phyloP scores from a whole-genome alignment of 169 alveolate genomes.

The Cryptosporidium sp. region DNA sequence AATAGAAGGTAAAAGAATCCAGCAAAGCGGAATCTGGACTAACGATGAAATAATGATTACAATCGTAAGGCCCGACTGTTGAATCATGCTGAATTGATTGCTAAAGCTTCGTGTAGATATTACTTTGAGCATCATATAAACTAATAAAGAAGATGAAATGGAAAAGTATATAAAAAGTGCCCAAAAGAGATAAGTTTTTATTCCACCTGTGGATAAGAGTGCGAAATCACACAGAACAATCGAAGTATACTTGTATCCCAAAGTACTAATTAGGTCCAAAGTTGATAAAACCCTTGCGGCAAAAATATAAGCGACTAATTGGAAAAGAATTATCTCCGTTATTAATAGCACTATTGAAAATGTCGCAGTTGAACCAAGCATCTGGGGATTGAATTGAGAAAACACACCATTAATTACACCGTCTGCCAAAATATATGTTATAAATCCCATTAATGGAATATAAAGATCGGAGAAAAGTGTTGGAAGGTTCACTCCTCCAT shows the following conservation, averaged over 20 bases:
- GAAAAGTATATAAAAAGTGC: constrained; percentile 41
- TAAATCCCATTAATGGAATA: constrained; percentile 67
- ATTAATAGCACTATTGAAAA: constrained; percentile 50
- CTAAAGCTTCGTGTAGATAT: constrained; percentile 24
- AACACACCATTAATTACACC: constrained; percentile 69
- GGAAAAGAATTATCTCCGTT: constrained; percentile 42
- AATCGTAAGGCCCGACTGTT: constrained; percentile 58
- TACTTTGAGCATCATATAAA: constrained; percentile 59
- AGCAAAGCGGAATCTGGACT: constrained; percentile 59
- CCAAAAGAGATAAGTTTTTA: constrained; percentile 50
- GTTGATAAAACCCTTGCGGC: constrained; percentile 61
- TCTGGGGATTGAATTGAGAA: constrained; percentile 68
- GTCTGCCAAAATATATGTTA: constrained; percentile 68
- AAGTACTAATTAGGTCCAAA: constrained; percentile 32
- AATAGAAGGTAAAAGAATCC: constrained; percentile 72
- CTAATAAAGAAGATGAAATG: constrained; percentile 41
- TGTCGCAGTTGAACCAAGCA: constrained; percentile 73
- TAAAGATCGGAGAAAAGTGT: constrained; percentile 67
- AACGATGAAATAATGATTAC: constrained; percentile 35
- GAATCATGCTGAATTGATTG: constrained; percentile 45
- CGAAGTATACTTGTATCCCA: constrained; percentile 71
- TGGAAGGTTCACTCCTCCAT: constrained; percentile 44
- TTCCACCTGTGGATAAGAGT: constrained; percentile 46
- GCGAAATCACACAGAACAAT: constrained; percentile 42
- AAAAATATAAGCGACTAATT: constrained; percentile 55